A percentile compares a stretch with the other conserved stretches of the same genome.
These are phyloP conservation scores for Tuber indicum DNA, from an alignment of 495 filamentous ascomycete species.

Conservation along the genomic window DNA sequence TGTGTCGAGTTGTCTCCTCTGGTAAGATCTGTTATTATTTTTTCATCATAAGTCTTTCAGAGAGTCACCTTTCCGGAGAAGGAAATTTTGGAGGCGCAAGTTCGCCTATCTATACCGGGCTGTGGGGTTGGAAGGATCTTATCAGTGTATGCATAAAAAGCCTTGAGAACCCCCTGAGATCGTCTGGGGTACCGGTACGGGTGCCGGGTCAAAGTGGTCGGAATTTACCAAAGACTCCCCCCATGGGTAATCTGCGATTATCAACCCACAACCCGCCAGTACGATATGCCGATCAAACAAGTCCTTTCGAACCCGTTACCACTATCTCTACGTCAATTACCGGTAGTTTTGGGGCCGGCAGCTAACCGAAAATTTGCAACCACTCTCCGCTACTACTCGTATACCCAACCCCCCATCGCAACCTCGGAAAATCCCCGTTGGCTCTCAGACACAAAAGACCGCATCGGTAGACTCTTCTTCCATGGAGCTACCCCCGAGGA, in stretches of 20 bases:
- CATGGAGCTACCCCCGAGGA: conserved; percentile 65
- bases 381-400: neutral
- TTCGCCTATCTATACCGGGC: neutral
- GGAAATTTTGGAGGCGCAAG: neutral
- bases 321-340: neutral
- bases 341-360: neutral
- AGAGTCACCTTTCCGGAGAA: neutral
- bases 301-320: neutral
- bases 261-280: neutral
- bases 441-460: conserved; percentile 65
- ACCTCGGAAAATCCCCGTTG: conserved; percentile 51
- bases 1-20: neutral
- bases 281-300: neutral
- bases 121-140: neutral
- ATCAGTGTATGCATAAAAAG: neutral
- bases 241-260: neutral
- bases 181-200: neutral
- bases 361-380: neutral
- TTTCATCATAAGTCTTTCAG: neutral
- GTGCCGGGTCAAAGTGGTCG: neutral
- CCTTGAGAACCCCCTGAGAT: neutral
- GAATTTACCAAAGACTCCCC: neutral
- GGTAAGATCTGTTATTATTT: neutral
- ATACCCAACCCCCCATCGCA: neutral
- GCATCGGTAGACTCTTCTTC: conserved; percentile 75